Percentiles rank a stretch among this genome's conserved stretches.
phyloP scores from a whole-genome alignment of 148 eudicot genomes.

The Cornus kousa region DNA sequence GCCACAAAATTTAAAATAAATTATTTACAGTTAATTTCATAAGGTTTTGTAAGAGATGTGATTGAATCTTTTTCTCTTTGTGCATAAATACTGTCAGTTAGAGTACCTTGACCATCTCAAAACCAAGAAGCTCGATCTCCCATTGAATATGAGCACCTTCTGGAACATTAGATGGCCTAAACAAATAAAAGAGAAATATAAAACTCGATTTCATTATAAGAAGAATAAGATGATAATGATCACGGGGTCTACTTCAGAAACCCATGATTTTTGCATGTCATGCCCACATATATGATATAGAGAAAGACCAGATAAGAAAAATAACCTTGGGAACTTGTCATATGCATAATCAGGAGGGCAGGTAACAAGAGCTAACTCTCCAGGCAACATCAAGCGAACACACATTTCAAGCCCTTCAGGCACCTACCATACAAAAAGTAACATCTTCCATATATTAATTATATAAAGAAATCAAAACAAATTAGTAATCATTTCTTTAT shows the following conservation, averaged over 20 bases:
- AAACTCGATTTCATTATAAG: not conserved
- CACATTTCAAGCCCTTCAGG: conserved; percentile 99
- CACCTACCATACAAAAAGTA: conserved; percentile 47
- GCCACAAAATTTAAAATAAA: not conserved
- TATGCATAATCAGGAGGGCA: conserved; percentile 99
- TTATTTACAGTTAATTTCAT: not conserved
- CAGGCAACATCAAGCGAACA: conserved; percentile 94
- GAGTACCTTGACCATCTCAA: conserved; percentile 81
- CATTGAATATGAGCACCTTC: conserved; percentile 85
- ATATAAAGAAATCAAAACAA: not conserved
- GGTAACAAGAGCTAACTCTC: conserved; percentile 85
- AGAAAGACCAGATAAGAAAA: conserved; percentile 5
- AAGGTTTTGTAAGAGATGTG: not conserved
- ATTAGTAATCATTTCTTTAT: not conserved
- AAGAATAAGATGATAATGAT: conserved; percentile 10
- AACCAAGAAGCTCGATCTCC: conserved; percentile 97
- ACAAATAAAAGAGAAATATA: conserved; percentile 1
- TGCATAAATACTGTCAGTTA: not conserved
- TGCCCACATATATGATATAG: not conserved
- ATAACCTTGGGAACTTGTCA: conserved; percentile 85
- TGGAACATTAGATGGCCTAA: conserved; percentile 86
- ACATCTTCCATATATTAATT: conserved; percentile 7
- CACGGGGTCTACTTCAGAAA: conserved; percentile 7
- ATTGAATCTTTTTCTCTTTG: not conserved
- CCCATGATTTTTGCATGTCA: conserved; percentile 1